These are phyloP conservation scores for Lasiosphaeris hirsuta DNA, from an alignment of 495 filamentous ascomycete species.

Conservation along the genomic window DNA sequence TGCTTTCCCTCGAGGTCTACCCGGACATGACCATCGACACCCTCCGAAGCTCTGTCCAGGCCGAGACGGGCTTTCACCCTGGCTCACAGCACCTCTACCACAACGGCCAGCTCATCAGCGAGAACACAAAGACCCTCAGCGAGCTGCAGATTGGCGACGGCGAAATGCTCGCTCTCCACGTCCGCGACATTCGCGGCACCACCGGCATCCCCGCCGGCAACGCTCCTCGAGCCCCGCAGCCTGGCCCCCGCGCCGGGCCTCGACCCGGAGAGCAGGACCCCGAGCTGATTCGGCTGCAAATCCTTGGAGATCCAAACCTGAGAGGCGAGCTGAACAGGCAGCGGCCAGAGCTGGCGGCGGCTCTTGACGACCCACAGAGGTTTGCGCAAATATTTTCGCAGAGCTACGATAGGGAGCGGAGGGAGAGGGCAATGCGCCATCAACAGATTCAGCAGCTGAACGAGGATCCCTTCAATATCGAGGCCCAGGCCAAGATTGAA, in stretches of 20 bases:
- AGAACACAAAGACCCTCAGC: constrained; percentile 74
- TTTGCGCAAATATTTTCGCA: constrained; percentile 68
- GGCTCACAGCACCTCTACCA: constrained; percentile 74
- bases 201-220: constrained; percentile 32
- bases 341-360: constrained; percentile 71
- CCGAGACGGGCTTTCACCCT: constrained; percentile 50
- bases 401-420: constrained; percentile 63
- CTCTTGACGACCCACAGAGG: constrained; percentile 70
- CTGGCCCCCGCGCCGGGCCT: constrained; percentile 32
- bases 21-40: constrained; percentile 80
- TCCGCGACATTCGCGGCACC: constrained; percentile 53
- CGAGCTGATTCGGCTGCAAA: constrained; percentile 75
- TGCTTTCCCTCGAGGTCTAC: constrained; percentile 80
- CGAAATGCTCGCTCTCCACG: constrained; percentile 87
- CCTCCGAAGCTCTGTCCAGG: constrained; percentile 77
- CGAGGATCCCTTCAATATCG: constrained; percentile 85
- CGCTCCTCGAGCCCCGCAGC: constrained; percentile 27
- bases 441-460: constrained; percentile 76
- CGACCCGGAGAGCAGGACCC: constrained; percentile 54
- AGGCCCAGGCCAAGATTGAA: constrained; percentile 88
- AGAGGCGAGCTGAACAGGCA: constrained; percentile 63
- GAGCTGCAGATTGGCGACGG: constrained; percentile 81
- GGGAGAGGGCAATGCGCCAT: constrained; percentile 68
- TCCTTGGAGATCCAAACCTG: constrained; percentile 73
- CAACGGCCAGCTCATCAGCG: constrained; percentile 77